A percentile compares a stretch with the other conserved stretches of the same genome.
Conservation (phyloP, 345 rosid genomes). For the Euphorbia tirucalli region DNA sequence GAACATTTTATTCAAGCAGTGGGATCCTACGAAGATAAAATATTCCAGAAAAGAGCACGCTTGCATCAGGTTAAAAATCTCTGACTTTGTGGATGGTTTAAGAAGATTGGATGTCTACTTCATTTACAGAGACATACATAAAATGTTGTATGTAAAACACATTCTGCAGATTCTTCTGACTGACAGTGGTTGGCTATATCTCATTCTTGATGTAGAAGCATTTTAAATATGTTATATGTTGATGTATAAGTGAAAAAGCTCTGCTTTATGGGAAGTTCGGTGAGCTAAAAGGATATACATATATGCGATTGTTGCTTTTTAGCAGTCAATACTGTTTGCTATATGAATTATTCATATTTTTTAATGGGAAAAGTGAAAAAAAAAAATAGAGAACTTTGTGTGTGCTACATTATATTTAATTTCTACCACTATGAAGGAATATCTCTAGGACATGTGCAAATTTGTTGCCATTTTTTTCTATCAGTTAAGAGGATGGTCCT, state of each 20-base stretch:
- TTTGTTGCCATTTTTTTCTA: not conserved
- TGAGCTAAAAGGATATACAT: not conserved
- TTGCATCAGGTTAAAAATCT: slow-evolving; percentile 53
- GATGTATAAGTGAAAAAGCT: not conserved
- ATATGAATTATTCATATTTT: no score
- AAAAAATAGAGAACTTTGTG: no score
- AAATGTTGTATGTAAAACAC: not conserved
- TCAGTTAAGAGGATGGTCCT: not conserved
- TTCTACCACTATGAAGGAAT: no score
- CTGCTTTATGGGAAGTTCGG: not conserved
- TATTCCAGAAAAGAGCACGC: slow-evolving; percentile 82
- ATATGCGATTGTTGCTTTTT: not conserved
- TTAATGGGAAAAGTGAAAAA: no score
- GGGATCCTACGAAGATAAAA: slow-evolving; percentile 75
- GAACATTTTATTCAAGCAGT: slow-evolving; percentile 90
- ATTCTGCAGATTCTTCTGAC: not conserved
- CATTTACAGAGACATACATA: not conserved
- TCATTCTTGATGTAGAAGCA: no score
- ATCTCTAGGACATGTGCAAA: not conserved
- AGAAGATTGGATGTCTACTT: not conserved
- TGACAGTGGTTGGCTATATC: no score
- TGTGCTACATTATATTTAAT: no score
- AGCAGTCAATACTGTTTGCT: not conserved
- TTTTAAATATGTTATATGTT: not conserved
- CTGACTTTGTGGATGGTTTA: not conserved